Evolutionary conservation across 306 rosid genomes (phyloP).

Genomic region (Castanospermum australe): DNA sequence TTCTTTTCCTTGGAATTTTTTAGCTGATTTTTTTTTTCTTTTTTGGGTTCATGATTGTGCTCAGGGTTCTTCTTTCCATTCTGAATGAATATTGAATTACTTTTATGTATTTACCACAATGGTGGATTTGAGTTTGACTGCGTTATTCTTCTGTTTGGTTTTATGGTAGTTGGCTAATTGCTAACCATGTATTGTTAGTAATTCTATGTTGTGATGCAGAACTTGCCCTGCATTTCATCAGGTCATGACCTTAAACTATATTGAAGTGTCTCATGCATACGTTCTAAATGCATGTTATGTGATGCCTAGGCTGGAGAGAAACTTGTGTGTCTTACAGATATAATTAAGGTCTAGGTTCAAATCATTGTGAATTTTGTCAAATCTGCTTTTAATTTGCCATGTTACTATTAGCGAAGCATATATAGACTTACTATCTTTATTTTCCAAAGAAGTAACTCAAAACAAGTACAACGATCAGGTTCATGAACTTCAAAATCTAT

Average conservation of each 20-base stretch:
- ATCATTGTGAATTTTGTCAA: neutral
- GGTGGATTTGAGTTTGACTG: neutral
- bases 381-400: neutral
- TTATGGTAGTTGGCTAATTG: neutral
- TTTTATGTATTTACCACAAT: neutral
- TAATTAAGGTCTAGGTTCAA: neutral
- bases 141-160: neutral
- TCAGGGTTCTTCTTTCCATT: neutral
- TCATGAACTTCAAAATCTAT: neutral
- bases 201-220: neutral
- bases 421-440: neutral
- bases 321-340: neutral
- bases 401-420: neutral
- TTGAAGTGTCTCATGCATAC: neutral
- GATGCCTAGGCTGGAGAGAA: neutral
- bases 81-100: neutral
- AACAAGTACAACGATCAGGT: neutral
- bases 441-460: neutral
- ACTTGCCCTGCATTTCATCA: neutral
- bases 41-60: neutral
- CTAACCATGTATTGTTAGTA: neutral
- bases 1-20: neutral
- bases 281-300: neutral
- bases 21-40: neutral
- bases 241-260: neutral